Evolutionary conservation across 2,329 filamentous ascomycete genomes (phyloP).

Genomic region (Penicillium paneum): DNA sequence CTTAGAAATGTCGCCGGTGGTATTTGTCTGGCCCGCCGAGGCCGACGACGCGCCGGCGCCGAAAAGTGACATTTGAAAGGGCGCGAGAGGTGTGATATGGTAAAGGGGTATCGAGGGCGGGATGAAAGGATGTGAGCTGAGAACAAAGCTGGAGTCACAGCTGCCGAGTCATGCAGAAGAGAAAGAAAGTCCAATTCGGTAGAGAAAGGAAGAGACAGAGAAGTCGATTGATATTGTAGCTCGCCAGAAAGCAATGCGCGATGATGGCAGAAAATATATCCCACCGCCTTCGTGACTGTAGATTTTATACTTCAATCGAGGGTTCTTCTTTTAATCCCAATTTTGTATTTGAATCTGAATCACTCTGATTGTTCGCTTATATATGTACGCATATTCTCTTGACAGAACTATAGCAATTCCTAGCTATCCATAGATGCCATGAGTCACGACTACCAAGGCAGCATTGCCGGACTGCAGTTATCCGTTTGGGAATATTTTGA

Average conservation of each 20-base stretch:
- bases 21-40: slow-evolving; percentile 57
- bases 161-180: not conserved
- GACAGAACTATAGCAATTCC: not conserved
- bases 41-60: slow-evolving; percentile 51
- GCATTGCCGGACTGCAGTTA: slow-evolving; percentile 1
- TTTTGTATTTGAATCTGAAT: not conserved
- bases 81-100: slow-evolving; percentile 11
- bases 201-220: not conserved
- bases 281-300: slow-evolving; percentile 1
- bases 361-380: not conserved
- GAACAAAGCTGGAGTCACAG: not conserved
- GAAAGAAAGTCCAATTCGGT: slow-evolving; percentile 2
- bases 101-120: not conserved
- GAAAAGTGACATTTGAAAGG: slow-evolving; percentile 50
- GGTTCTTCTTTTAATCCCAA: not conserved
- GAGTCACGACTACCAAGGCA: not conserved
- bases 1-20: slow-evolving; percentile 84
- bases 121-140: not conserved
- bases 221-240: slow-evolving; percentile 8
- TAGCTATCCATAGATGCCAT: not conserved
- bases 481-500: not conserved
- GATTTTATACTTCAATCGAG: not conserved
- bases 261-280: slow-evolving; percentile 5
- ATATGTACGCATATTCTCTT: not conserved
- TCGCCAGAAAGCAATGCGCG: slow-evolving; percentile 10